Evolutionary conservation across 1,139 yeast genomes (phyloP).

Genomic region (Geotrichum restrictum): DNA sequence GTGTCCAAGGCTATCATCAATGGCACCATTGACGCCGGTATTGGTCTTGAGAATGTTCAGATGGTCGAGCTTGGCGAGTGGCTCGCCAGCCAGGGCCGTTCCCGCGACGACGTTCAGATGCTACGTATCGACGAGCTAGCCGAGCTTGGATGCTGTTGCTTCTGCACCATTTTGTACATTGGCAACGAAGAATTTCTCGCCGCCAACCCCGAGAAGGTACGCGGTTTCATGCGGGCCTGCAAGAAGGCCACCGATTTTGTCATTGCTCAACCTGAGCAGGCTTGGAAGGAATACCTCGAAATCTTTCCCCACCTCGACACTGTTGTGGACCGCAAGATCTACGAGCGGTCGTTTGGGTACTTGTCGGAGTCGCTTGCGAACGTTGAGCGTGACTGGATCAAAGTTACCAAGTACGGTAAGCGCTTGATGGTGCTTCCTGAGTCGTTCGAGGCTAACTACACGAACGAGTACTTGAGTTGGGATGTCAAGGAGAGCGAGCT

Average conservation of each 20-base stretch:
- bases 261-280: constrained; percentile 44
- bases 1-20: constrained; percentile 55
- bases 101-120: constrained; percentile 51
- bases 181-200: constrained; percentile 50
- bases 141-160: constrained; percentile 57
- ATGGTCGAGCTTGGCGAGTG: constrained; percentile 57
- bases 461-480: constrained; percentile 52
- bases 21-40: constrained; percentile 55
- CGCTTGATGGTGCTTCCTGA: constrained; percentile 50
- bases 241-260: constrained; percentile 51
- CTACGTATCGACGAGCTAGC: constrained; percentile 55
- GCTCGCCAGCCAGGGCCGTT: constrained; percentile 46
- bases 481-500: constrained; percentile 44
- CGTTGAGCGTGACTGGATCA: constrained; percentile 55
- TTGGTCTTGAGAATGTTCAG: constrained; percentile 58
- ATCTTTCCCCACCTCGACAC: constrained; percentile 50
- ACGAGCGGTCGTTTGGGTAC: constrained; percentile 54
- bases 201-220: constrained; percentile 49
- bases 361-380: constrained; percentile 51
- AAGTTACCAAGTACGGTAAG: constrained; percentile 55
- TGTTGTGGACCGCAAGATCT: constrained; percentile 46
- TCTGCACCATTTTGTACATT: constrained; percentile 55
- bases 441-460: constrained; percentile 50
- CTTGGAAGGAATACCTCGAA: constrained; percentile 48
- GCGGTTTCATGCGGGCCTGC: constrained; percentile 46